Conservation (phyloP, 2,329 filamentous ascomycete genomes). For the Colletotrichum destructivum region DNA sequence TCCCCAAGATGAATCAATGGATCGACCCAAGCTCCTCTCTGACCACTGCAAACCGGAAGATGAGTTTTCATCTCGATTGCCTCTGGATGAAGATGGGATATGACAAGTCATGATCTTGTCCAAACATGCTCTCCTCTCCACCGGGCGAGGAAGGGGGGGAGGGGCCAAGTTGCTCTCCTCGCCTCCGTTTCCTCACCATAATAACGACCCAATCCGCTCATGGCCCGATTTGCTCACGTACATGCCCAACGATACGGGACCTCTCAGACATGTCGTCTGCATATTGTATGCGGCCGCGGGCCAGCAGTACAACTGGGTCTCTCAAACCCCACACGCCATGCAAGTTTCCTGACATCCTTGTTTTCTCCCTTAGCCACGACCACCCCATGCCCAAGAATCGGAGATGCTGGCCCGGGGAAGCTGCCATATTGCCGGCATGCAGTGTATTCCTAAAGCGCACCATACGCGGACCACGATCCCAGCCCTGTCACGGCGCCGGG, state of each 20-base stretch:
- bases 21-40: background rate
- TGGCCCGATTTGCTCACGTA: background rate
- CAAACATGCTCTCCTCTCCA: background rate
- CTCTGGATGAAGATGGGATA: background rate
- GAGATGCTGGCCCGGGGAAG: background rate
- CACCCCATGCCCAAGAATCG: background rate
- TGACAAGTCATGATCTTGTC: background rate
- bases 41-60: conserved; percentile 6
- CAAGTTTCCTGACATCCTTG: background rate
- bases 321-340: background rate
- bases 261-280: background rate
- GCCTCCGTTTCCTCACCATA: background rate
- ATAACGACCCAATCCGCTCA: background rate
- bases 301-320: background rate
- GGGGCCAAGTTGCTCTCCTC: no score
- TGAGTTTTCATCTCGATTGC: conserved; percentile 5
- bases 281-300: background rate
- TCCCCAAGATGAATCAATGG: background rate
- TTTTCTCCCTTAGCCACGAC: background rate
- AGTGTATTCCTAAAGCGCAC: background rate
- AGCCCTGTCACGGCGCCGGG: background rate
- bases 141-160: background rate
- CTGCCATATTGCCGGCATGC: background rate
- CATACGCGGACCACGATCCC: background rate
- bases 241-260: background rate